A percentile compares a stretch with the other conserved stretches of the same genome.
These are phyloP conservation scores for Rhodamnia argentea DNA, from an alignment of 345 rosid genomes.

Conservation along the genomic window DNA sequence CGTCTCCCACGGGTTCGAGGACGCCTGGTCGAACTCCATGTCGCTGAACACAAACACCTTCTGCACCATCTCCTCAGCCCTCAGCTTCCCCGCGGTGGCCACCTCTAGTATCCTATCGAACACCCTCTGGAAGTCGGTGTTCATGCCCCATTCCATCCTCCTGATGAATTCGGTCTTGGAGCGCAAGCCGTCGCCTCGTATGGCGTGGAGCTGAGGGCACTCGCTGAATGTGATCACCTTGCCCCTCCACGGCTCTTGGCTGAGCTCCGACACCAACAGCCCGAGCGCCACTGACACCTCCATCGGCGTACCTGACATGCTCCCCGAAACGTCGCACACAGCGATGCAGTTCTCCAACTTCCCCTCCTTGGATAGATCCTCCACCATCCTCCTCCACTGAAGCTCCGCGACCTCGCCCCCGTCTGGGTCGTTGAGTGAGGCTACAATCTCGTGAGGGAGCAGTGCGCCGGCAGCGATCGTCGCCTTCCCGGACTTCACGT, in stretches of 20 bases:
- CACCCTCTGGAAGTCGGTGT: slow-evolving; percentile 40
- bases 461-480: slow-evolving; percentile 51
- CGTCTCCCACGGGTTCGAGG: slow-evolving; percentile 29
- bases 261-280: slow-evolving; percentile 33
- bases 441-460: slow-evolving; percentile 56
- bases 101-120: slow-evolving; percentile 39
- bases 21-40: slow-evolving; percentile 54
- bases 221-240: slow-evolving; percentile 43
- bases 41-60: slow-evolving; percentile 55
- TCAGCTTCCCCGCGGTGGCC: slow-evolving; percentile 27
- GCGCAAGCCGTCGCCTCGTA: slow-evolving; percentile 18
- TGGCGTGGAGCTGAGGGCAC: slow-evolving; percentile 23
- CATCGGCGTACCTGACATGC: slow-evolving; percentile 38
- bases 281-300: slow-evolving; percentile 53
- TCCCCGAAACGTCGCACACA: slow-evolving; percentile 45
- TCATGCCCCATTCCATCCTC: slow-evolving; percentile 9
- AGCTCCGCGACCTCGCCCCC: slow-evolving; percentile 48
- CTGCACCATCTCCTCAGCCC: slow-evolving; percentile 44
- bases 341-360: slow-evolving; percentile 47
- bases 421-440: slow-evolving; percentile 13
- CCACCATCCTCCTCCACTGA: slow-evolving; percentile 54
- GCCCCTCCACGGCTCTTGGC: slow-evolving; percentile 59
- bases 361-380: slow-evolving; percentile 33
- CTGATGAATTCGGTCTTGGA: slow-evolving; percentile 29
- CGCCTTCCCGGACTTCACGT: slow-evolving; percentile 32